Evolutionary conservation across 2,329 filamentous ascomycete genomes (phyloP).

Genomic region (Clarireedia monteithiana): DNA sequence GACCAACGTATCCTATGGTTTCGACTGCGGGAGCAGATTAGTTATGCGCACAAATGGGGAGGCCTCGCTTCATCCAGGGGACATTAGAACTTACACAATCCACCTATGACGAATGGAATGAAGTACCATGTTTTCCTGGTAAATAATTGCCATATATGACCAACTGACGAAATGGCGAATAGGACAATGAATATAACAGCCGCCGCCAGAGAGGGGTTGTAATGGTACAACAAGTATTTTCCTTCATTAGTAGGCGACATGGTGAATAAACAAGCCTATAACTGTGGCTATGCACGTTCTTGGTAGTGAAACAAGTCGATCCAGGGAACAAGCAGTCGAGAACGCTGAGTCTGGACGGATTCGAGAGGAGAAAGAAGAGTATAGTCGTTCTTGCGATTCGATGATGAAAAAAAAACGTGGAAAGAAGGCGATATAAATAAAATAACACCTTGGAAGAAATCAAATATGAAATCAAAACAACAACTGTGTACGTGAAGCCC

Average conservation of each 20-base stretch:
- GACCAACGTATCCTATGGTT: conserved; percentile 31
- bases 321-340: background rate
- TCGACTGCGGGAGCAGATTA: conserved; percentile 32
- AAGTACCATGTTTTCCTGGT: conserved; percentile 22
- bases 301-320: background rate
- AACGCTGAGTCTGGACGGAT: too few species aligned
- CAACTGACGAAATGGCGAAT: conserved; percentile 9
- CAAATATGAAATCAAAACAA: too few species aligned
- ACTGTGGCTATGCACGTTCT: too few species aligned
- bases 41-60: background rate
- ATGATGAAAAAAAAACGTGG: too few species aligned
- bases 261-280: background rate
- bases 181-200: conserved; percentile 13
- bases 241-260: background rate
- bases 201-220: conserved; percentile 13
- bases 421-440: too few species aligned
- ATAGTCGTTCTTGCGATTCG: background rate
- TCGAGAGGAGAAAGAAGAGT: background rate
- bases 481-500: too few species aligned
- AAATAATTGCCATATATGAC: conserved; percentile 15
- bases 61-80: background rate
- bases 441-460: too few species aligned
- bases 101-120: conserved; percentile 27
- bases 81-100: conserved; percentile 5
- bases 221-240: conserved; percentile 11